Conservation (phyloP, 495 filamentous ascomycete genomes). For the Mycothermus thermophilus region DNA sequence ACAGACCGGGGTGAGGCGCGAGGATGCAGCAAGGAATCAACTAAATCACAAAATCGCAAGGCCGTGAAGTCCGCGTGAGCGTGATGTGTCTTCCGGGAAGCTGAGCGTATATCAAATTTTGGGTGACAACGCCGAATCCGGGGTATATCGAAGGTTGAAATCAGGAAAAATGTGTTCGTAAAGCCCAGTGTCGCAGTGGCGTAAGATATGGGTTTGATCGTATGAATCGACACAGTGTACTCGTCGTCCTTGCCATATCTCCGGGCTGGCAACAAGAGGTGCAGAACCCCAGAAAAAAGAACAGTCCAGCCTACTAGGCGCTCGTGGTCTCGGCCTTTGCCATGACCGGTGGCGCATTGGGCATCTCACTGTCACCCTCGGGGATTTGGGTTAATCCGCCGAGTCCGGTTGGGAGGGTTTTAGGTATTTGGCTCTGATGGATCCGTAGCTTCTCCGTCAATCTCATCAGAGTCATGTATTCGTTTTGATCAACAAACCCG, state of each 20-base stretch:
- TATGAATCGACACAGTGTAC: too few species aligned
- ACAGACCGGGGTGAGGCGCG: slow-evolving; percentile 1
- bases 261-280: too few species aligned
- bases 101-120: slow-evolving; percentile 10
- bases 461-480: slow-evolving; percentile 70
- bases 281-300: too few species aligned
- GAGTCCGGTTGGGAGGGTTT: slow-evolving; percentile 36
- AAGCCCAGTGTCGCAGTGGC: too few species aligned
- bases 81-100: slow-evolving; percentile 23
- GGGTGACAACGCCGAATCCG: slow-evolving; percentile 8
- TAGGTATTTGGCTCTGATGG: slow-evolving; percentile 40
- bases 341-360: slow-evolving; percentile 10
- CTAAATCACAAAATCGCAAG: not conserved
- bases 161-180: slow-evolving; percentile 2
- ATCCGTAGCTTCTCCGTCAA: slow-evolving; percentile 80
- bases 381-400: slow-evolving; percentile 57
- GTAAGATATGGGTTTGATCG: too few species aligned
- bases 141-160: slow-evolving; percentile 14
- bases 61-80: slow-evolving; percentile 31
- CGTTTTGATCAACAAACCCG: slow-evolving; percentile 61
- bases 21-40: not conserved
- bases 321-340: slow-evolving; percentile 13
- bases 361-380: slow-evolving; percentile 44
- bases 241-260: too few species aligned
- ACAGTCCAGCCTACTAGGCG: slow-evolving; percentile 1